Conservation (phyloP, 768 basidiomycete species). For the Mycena leptocephala region DNA sequence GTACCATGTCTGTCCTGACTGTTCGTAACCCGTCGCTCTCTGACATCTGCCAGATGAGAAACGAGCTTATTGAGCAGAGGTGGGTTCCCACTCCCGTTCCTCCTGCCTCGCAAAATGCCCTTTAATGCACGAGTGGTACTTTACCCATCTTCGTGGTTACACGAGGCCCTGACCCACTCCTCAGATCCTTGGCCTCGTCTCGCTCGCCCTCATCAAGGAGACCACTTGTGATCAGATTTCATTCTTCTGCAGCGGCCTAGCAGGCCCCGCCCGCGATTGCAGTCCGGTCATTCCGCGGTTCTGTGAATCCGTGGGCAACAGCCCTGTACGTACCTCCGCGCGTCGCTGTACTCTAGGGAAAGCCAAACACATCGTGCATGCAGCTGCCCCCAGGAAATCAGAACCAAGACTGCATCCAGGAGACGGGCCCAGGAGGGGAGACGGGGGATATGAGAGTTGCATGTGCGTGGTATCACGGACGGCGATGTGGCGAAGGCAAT, state of each 20-base stretch:
- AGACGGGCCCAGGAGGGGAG: background rate
- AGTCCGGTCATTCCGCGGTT: constrained; percentile 4
- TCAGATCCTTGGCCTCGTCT: constrained; percentile 5
- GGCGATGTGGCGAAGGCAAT: background rate
- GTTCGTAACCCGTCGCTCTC: constrained; percentile 5
- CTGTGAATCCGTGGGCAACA: constrained; percentile 2
- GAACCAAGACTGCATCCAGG: background rate
- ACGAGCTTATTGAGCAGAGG: background rate
- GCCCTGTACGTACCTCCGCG: background rate
- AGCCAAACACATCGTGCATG: background rate
- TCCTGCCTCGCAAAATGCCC: background rate
- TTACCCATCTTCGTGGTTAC: background rate
- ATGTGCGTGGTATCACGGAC: constrained; percentile 1
- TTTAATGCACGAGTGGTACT: background rate
- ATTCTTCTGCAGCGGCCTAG: background rate
- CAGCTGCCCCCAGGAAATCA: background rate
- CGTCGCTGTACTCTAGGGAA: background rate
- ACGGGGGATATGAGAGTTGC: background rate
- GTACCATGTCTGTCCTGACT: constrained; percentile 3
- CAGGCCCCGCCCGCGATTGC: background rate
- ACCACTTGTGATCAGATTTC: background rate
- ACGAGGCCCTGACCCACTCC: constrained; percentile 7
- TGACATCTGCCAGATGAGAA: constrained; percentile 4
- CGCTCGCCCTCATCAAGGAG: constrained; percentile 1
- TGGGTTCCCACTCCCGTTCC: background rate